Evolutionary conservation across 345 rosid genomes (phyloP), one percentile per base, ranked within the genome.

Genomic region (Streptanthus diversifolius): DNA sequence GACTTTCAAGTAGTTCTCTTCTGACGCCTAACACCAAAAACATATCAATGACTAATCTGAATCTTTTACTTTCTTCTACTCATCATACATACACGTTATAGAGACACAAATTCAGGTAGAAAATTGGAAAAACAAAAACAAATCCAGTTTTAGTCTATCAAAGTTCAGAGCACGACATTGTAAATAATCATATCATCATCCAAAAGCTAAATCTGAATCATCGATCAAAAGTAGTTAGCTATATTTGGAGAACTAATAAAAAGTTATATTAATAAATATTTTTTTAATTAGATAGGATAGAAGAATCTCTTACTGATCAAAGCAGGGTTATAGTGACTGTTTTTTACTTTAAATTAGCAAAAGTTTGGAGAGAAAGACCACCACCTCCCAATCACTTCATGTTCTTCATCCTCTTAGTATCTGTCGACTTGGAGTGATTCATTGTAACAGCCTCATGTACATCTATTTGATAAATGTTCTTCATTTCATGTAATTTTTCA

Each of bases 301-400:
- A 40, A 36, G 52, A 49, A 59, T 10, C 2, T 13, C 81, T 39
- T 82, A 90, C 97, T 90, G 72, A 85, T 79, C 41, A 87, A 39
- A 62, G 86, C 79, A 18, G 98, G 96, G 53, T 90, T 93, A 80
- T 85, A 83, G 56, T 70, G 63, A 21, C 54, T 76, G 73, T 55
- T 75, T 8, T 63, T 75, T 4, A 85, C 77, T 88, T 91, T 35
- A 85, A 74, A 69, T 85, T 89, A 15, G 90, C 95, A 56, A 89
- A 91, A 8, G 90, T 85, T 67, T 87, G 85, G 27, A 93, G 97
- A 7, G 97, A 91, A 70, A 93, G 97, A 64, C 90, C 96, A 36
- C 79, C 70, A 58, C 97, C 98, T 63, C 97, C 90, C 39, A 91
- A 73, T 66, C 95, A 83, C 81, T 60, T 79, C 80, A 87, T 70